Conservation (phyloP, 805 yeast genomes). For the Naumovozyma castellii region DNA sequence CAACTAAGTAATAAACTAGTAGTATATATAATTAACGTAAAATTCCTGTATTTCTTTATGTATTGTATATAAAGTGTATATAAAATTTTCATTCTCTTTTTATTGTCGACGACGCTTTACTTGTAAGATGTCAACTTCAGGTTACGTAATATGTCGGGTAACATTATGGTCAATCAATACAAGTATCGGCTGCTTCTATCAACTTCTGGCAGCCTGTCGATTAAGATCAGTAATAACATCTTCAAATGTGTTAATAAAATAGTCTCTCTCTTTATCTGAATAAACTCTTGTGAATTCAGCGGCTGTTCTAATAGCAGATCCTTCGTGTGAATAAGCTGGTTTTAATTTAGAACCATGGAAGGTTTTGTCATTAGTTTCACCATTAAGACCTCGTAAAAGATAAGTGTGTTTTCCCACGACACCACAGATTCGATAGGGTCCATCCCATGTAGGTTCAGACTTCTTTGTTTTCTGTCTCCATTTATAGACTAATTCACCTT, state of each 20-base stretch:
- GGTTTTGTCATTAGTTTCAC: not conserved
- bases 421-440: not conserved
- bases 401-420: not conserved
- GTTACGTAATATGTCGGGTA: too few species aligned
- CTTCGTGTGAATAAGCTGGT: not conserved
- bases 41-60: too few species aligned
- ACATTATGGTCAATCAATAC: too few species aligned
- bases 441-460: constrained; percentile 1
- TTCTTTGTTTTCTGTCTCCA: not conserved
- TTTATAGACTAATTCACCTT: not conserved
- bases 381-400: not conserved
- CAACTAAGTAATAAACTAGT: too few species aligned
- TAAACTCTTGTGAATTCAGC: constrained; percentile 1
- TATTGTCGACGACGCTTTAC: too few species aligned
- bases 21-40: too few species aligned
- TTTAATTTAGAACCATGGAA: constrained; percentile 1
- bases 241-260: not conserved
- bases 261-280: not conserved
- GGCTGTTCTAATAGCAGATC: not conserved
- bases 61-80: too few species aligned
- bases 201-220: not conserved
- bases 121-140: too few species aligned
- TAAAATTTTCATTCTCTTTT: too few species aligned
- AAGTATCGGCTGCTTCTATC: constrained; percentile 1
- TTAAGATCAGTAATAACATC: too few species aligned